Evolutionary conservation across 192 early-diverging fungal genomes (phyloP), one percentile per base, ranked within the genome.

Genomic region (Kickxella alabastrina): DNA sequence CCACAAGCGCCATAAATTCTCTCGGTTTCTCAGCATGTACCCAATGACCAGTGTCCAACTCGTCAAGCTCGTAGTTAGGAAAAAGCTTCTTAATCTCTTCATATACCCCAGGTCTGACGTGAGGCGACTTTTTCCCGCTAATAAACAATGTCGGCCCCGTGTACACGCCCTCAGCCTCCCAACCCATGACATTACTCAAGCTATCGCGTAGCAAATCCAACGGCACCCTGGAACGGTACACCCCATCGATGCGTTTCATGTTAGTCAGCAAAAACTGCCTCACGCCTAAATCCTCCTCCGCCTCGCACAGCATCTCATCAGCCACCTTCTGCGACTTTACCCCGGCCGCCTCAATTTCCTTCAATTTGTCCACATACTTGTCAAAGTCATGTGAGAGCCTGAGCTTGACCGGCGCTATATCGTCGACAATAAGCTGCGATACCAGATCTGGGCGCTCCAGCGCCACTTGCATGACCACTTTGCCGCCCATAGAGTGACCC

Each of bases 401-500:
- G 5, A 79, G 40, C 4, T 61, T 48, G 3, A 74, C 53, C 3
- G 87, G 86, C 4, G 86, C 82, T 65, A 83, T 83, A 40, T 92
- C 87, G n/a, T 87, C 84, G 13, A 85, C 83, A 6, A 88, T 65
- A 6, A 88, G 52, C 26, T 78, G 77, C n/a, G 68, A 67, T 15
- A 89, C 61, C 8, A 62, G 43, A 17, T 70, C 63, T 1, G 79
- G 74, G 1, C 66, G 62, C 23, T 66, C 66, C 27, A 89, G 51
- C 3, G 86, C 85, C n/a, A 86, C 47, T 21, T 54, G 68, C 85
- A 92, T 89, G 0, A 81, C 86, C 9, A 82, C 83, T 43, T 87
- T 92, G 29, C 87, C 87, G 41, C 87, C 89, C 92, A 96, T 95
- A 6, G 90, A 92, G 53, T 98, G 95, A 10, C 93, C 95, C 44